phyloP scores from a whole-genome alignment of 768 basidiomycete genomes.

The Kwoniella dejecticola region DNA sequence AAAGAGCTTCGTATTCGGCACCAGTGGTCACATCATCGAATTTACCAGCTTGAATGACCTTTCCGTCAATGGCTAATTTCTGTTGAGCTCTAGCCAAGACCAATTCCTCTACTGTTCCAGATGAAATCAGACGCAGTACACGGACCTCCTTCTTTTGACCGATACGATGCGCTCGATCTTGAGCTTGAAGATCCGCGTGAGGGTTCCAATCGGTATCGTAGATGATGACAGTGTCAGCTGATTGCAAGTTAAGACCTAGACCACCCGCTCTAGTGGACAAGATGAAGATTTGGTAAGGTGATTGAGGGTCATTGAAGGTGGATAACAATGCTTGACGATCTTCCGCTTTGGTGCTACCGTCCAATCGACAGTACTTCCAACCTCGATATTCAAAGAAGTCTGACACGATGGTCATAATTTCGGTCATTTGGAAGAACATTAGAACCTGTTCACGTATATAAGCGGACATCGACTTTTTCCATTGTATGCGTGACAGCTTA shows the following conservation, averaged over 20 bases:
- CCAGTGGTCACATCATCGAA: conserved; percentile 99
- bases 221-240: conserved; percentile 94
- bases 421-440: conserved; percentile 99
- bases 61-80: conserved; percentile 98
- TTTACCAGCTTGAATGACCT: conserved; percentile 97
- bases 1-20: conserved; percentile 93
- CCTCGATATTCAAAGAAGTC: conserved; percentile 87
- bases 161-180: conserved; percentile 99
- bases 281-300: conserved; percentile 88
- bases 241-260: conserved; percentile 90
- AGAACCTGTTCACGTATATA: conserved; percentile 65
- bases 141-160: conserved; percentile 98
- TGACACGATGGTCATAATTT: conserved; percentile 98
- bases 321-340: conserved; percentile 85
- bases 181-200: conserved; percentile 97
- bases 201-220: conserved; percentile 75
- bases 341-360: conserved; percentile 94
- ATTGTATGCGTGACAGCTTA: conserved; percentile 52
- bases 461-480: neutral
- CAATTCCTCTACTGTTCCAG: conserved; percentile 97
- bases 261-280: conserved; percentile 92
- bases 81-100: conserved; percentile 92
- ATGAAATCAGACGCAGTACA: conserved; percentile 94
- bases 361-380: conserved; percentile 86
- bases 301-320: conserved; percentile 83